Evolutionary conservation across 2,329 filamentous ascomycete genomes (phyloP).

Genomic region (Sarocladiaceae sp.): DNA sequence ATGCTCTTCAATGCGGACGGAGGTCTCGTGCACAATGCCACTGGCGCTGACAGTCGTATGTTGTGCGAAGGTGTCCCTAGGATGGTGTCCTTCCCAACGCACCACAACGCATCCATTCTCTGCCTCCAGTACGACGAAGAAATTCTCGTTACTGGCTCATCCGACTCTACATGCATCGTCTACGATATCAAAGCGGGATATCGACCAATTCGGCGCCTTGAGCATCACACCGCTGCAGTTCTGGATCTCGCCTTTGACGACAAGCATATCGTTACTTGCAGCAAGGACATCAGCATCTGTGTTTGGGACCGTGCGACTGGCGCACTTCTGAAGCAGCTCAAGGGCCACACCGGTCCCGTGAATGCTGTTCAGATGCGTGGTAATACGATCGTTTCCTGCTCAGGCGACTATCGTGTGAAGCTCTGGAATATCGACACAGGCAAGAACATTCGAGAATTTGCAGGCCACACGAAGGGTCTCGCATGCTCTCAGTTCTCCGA

Average conservation of each 20-base stretch:
- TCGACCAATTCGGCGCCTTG: constrained; percentile 72
- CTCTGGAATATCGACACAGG: constrained; percentile 93
- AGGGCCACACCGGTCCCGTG: constrained; percentile 85
- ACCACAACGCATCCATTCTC: constrained; percentile 89
- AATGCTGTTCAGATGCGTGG: constrained; percentile 95
- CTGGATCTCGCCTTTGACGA: constrained; percentile 92
- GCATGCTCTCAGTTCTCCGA: constrained; percentile 96
- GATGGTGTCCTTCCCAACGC: constrained; percentile 54
- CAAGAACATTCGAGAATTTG: constrained; percentile 84
- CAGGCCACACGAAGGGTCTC: constrained; percentile 85
- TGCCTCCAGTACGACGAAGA: constrained; percentile 92
- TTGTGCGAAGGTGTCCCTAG: constrained; percentile 46
- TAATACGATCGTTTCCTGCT: constrained; percentile 88
- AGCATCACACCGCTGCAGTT: constrained; percentile 79
- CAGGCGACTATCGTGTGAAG: constrained; percentile 88
- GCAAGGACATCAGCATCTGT: constrained; percentile 90
- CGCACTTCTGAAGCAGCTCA: constrained; percentile 69
- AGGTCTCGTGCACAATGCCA: constrained; percentile 50
- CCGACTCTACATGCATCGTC: constrained; percentile 85
- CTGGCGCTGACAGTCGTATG: constrained; percentile 44
- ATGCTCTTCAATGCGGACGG: constrained; percentile 49
- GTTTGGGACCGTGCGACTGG: constrained; percentile 88
- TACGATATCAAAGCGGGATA: constrained; percentile 81
- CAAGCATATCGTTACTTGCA: constrained; percentile 92
- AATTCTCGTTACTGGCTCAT: constrained; percentile 93